Evolutionary conservation across 2,329 filamentous ascomycete species (phyloP).

Genomic region (Orbilia blumenaviensis): DNA sequence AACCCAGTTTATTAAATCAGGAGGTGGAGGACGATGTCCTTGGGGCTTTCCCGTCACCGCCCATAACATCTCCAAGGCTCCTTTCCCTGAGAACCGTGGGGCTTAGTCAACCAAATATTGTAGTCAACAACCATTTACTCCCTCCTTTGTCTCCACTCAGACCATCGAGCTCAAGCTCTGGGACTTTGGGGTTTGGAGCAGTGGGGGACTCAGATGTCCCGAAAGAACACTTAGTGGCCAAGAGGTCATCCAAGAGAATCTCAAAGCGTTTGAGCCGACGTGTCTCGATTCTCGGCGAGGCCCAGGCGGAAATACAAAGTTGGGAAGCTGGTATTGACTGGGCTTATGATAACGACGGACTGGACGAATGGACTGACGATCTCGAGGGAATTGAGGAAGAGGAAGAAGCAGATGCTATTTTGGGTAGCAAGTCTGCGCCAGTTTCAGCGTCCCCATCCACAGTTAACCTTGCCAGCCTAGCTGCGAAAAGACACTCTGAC

Average conservation of each 20-base stretch:
- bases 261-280: constrained; percentile 36
- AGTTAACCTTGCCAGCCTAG: constrained; percentile 37
- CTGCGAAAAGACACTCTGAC: constrained; percentile 33
- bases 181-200: constrained; percentile 31
- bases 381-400: constrained; percentile 50
- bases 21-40: constrained; percentile 43
- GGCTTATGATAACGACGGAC: constrained; percentile 44
- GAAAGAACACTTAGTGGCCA: background rate
- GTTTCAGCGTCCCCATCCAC: constrained; percentile 49
- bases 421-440: constrained; percentile 46
- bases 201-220: background rate
- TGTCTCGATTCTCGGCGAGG: constrained; percentile 26
- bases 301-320: constrained; percentile 27
- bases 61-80: background rate
- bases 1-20: constrained; percentile 23
- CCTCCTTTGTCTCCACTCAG: constrained; percentile 41
- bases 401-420: constrained; percentile 7
- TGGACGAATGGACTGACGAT: constrained; percentile 51
- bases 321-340: constrained; percentile 53
- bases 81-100: background rate
- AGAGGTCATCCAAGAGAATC: constrained; percentile 29
- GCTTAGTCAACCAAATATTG: constrained; percentile 15
- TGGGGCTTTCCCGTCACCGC: constrained; percentile 34
- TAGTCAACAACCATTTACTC: constrained; percentile 37
- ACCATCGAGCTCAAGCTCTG: constrained; percentile 47